These are phyloP conservation scores for Ogataea minuta DNA, from an alignment of 805 yeast genomes.

Conservation along the genomic window DNA sequence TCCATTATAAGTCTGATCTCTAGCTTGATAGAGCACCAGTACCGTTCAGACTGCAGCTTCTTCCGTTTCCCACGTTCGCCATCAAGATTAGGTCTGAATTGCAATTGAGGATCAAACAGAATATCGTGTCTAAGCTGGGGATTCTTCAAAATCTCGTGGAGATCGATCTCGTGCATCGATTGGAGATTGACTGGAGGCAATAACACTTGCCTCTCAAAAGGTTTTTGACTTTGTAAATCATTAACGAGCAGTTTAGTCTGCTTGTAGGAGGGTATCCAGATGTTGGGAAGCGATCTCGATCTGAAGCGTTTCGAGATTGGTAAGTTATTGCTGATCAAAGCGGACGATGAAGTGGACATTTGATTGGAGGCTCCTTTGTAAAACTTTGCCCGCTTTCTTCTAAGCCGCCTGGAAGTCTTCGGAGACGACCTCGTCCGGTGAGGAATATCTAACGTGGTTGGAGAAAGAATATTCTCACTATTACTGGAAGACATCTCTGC, in stretches of 20 bases:
- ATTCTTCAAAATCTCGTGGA: conserved; percentile 83
- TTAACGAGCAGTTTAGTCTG: conserved; percentile 19
- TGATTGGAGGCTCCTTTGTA: conserved; percentile 13
- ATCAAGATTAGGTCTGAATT: conserved; percentile 86
- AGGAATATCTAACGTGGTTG: conserved; percentile 7
- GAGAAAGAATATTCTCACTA: conserved; percentile 5
- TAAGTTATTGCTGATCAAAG: conserved; percentile 8
- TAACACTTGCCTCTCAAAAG: conserved; percentile 10
- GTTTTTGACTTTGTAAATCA: conserved; percentile 19
- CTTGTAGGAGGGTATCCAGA: conserved; percentile 29
- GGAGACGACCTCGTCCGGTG: conserved; percentile 18
- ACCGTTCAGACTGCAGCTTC: conserved; percentile 70
- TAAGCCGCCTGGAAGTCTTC: conserved; percentile 13
- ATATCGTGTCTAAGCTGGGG: conserved; percentile 94
- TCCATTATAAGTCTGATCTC: conserved; percentile 52
- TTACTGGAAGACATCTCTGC: conserved; percentile 6
- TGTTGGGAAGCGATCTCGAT: conserved; percentile 36
- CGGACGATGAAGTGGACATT: conserved; percentile 8
- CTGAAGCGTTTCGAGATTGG: conserved; percentile 31
- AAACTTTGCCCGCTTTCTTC: conserved; percentile 18
- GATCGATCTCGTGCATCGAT: conserved; percentile 79
- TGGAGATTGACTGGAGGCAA: conserved; percentile 83
- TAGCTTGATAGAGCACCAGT: conserved; percentile 73
- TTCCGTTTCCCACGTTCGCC: conserved; percentile 87
- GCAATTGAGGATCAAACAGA: conserved; percentile 85